phyloP scores from a whole-genome alignment of 2,329 filamentous ascomycete genomes.

The Geoglossum cookeanum region DNA sequence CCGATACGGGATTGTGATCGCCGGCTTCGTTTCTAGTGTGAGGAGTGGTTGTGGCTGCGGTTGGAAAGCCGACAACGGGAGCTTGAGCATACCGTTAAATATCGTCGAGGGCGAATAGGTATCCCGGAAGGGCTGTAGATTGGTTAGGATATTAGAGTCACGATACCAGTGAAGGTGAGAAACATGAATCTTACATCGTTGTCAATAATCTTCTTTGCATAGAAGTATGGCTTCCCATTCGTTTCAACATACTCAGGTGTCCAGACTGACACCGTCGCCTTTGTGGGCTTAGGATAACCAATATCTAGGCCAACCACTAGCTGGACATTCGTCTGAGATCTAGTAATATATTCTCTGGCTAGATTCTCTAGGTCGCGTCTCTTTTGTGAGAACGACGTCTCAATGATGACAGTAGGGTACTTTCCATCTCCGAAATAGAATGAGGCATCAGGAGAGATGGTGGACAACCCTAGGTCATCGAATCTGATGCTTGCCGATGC shows the following conservation, averaged over 20 bases:
- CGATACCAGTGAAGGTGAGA: not conserved
- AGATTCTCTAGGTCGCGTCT: not conserved
- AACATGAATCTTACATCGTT: not conserved
- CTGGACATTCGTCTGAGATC: not conserved
- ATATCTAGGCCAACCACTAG: slow-evolving; percentile 1
- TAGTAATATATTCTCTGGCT: not conserved
- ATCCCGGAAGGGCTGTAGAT: not conserved
- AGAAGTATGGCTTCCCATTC: not conserved
- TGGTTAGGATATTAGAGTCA: not conserved
- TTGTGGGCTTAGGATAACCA: not conserved
- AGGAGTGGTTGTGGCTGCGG: not conserved
- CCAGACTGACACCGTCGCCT: not conserved
- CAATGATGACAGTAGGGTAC: not conserved
- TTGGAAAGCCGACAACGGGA: not conserved
- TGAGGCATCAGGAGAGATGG: not conserved
- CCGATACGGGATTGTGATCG: not conserved
- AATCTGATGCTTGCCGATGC: not conserved
- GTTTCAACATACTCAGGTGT: not conserved
- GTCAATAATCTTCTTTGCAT: not conserved
- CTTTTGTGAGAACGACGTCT: not conserved
- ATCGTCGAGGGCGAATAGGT: not conserved
- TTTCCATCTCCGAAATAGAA: not conserved
- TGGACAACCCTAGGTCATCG: not conserved
- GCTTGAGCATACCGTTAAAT: not conserved
- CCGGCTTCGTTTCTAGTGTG: not conserved